phyloP scores from a whole-genome alignment of 78 protist species.

The Polysphondylium violaceum region DNA sequence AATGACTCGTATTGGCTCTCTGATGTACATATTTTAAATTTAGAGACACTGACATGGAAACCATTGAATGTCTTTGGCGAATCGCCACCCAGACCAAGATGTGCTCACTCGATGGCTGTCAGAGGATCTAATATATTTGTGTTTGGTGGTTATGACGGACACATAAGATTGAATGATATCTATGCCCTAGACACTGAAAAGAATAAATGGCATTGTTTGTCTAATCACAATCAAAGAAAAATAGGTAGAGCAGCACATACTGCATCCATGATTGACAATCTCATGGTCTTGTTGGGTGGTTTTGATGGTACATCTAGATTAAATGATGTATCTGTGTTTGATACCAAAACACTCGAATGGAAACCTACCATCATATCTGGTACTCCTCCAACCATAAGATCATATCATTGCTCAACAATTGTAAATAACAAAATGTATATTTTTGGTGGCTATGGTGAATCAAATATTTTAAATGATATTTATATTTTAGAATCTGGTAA shows the following conservation, averaged over 20 bases:
- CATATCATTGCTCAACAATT: conserved; percentile 11
- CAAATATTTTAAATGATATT: conserved; percentile 4
- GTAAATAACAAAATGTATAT: conserved; percentile 23
- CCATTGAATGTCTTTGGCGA: not conserved
- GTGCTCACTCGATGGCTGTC: not conserved
- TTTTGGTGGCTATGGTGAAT: conserved; percentile 33
- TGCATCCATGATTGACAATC: not conserved
- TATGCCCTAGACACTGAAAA: conserved; percentile 13
- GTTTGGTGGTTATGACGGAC: conserved; percentile 16
- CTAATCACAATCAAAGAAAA: not conserved
- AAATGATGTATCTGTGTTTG: conserved; percentile 10
- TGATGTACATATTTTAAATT: conserved; percentile 3
- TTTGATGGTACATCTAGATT: not conserved
- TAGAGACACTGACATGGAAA: conserved; percentile 1
- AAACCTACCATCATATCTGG: not conserved
- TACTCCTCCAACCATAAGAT: not conserved
- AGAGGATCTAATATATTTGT: not conserved
- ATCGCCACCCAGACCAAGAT: conserved; percentile 23
- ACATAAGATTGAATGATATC: not conserved
- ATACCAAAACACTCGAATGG: conserved; percentile 3
- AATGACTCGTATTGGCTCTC: conserved; percentile 18
- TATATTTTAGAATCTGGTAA: conserved; percentile 4
- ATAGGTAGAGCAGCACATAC: conserved; percentile 34
- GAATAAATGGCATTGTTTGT: not conserved
- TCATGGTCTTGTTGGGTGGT: conserved; percentile 11